Percentiles rank a stretch among this genome's conserved stretches.
Conservation (phyloP, 1,139 yeast species). For the Taphrina betulina region DNA sequence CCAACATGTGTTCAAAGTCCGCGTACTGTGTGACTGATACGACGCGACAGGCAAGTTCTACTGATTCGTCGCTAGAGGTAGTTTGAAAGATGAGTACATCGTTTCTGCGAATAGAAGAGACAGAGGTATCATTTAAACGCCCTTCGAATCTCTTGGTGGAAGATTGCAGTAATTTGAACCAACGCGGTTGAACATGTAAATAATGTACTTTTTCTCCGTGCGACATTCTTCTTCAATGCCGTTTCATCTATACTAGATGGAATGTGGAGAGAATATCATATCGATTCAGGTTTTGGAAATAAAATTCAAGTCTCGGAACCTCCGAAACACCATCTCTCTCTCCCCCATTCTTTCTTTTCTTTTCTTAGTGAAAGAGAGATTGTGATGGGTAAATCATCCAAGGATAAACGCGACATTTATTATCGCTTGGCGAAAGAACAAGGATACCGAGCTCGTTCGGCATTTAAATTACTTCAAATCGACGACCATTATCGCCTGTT, state of each 20-base stretch:
- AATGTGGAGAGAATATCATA: no score
- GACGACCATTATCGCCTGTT: conserved; percentile 86
- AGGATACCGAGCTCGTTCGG: conserved; percentile 96
- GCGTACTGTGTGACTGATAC: background rate
- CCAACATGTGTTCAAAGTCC: background rate
- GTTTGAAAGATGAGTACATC: background rate
- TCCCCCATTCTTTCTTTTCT: no score
- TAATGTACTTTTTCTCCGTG: background rate
- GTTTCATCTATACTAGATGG: no score
- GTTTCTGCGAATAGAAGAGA: background rate
- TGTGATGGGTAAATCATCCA: conserved; percentile 30
- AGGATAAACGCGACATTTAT: conserved; percentile 34
- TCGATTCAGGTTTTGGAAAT: no score
- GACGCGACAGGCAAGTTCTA: background rate
- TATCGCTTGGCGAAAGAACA: conserved; percentile 72
- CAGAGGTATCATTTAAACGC: background rate
- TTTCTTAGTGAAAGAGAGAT: no score
- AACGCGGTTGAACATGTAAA: background rate
- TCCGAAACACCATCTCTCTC: no score
- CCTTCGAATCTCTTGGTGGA: background rate
- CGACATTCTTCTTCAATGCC: no score
- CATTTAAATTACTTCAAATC: conserved; percentile 83
- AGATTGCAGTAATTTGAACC: background rate
- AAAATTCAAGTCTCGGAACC: no score
- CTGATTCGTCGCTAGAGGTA: background rate